These are phyloP conservation scores for Eleusine indica DNA, from an alignment of 176 grass and related monocot genomes.

Conservation along the genomic window DNA sequence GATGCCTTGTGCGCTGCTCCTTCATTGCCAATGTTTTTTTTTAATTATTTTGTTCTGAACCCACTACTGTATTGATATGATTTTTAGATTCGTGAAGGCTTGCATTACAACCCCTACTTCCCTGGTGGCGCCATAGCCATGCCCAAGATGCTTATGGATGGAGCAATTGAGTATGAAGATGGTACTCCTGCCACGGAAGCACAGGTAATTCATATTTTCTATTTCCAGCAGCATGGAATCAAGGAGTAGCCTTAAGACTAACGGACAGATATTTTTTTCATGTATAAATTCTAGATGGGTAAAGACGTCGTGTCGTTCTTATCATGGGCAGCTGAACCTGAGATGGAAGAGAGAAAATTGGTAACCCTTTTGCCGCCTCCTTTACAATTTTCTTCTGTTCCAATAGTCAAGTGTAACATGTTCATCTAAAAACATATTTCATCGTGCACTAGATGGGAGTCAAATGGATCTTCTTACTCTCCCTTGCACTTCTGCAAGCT, in stretches of 20 bases:
- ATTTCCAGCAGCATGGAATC: neutral
- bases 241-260: neutral
- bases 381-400: neutral
- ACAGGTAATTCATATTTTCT: slow-evolving; percentile 45
- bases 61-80: neutral
- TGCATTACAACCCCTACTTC: slow-evolving; percentile 84
- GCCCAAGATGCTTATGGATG: slow-evolving; percentile 91
- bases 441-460: slow-evolving; percentile 33
- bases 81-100: slow-evolving; percentile 66
- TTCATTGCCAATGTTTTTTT: neutral
- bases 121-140: slow-evolving; percentile 83
- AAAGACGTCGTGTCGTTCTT: slow-evolving; percentile 73
- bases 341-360: slow-evolving; percentile 90
- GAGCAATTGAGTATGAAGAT: slow-evolving; percentile 75
- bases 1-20: neutral
- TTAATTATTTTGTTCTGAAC: neutral
- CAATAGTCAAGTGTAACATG: neutral
- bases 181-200: slow-evolving; percentile 61
- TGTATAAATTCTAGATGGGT: slow-evolving; percentile 59
- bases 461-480: slow-evolving; percentile 76
- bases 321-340: slow-evolving; percentile 73
- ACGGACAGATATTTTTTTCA: neutral
- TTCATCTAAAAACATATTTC: slow-evolving; percentile 6
- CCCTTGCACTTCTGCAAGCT: slow-evolving; percentile 78
- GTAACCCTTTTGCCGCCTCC: slow-evolving; percentile 41